Evolutionary conservation across 2,329 filamentous ascomycete genomes (phyloP).

Genomic region (Cucurbitaria berberidis): DNA sequence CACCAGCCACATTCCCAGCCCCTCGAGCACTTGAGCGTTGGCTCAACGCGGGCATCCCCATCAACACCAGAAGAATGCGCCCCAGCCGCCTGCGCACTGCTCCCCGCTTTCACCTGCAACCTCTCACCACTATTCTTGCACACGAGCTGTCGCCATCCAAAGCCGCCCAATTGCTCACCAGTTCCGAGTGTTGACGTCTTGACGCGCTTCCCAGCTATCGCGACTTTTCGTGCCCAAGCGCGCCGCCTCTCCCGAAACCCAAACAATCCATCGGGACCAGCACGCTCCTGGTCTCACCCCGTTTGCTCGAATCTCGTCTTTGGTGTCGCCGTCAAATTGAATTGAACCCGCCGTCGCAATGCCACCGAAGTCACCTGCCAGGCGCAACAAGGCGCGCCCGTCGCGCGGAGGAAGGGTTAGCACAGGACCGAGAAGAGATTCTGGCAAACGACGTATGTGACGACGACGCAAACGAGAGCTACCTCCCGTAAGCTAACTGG

Average conservation of each 20-base stretch:
- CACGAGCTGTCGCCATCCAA: background rate
- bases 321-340: background rate
- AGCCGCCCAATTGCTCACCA: background rate
- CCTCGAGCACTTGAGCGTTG: conserved; percentile 26
- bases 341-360: conserved; percentile 1
- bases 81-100: conserved; percentile 15
- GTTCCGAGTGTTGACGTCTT: background rate
- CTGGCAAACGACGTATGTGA: conserved; percentile 27
- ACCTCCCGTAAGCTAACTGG: conserved; percentile 6
- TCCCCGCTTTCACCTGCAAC: conserved; percentile 4
- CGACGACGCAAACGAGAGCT: background rate
- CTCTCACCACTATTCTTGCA: conserved; percentile 8
- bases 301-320: background rate
- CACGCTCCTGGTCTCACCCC: background rate
- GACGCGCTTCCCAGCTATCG: conserved; percentile 15
- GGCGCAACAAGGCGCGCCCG: conserved; percentile 42
- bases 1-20: conserved; percentile 38
- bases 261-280: background rate
- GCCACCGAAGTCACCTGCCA: conserved; percentile 32
- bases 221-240: conserved; percentile 1
- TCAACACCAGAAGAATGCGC: conserved; percentile 17
- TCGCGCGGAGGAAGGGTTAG: conserved; percentile 37
- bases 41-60: conserved; percentile 5
- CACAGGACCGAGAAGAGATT: conserved; percentile 24
- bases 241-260: too few species aligned